A percentile compares a stretch with the other conserved stretches of the same genome.
Conservation (phyloP, 2,329 filamentous ascomycete species). For the Exophiala bonariae region DNA sequence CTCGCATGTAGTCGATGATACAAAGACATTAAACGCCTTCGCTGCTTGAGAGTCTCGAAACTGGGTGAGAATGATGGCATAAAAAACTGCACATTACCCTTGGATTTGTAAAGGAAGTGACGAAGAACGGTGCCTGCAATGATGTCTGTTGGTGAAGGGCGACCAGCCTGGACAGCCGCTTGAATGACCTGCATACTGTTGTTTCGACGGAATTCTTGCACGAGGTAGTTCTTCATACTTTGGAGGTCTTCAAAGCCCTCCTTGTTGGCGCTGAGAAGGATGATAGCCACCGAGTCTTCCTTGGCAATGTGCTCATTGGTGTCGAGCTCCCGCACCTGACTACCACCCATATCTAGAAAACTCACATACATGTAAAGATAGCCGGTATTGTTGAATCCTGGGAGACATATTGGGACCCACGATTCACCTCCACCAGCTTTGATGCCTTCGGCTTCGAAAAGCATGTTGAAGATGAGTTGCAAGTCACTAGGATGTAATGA, state of each 20-base stretch:
- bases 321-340: slow-evolving; percentile 43
- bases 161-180: slow-evolving; percentile 67
- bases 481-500: slow-evolving; percentile 93
- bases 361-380: slow-evolving; percentile 99
- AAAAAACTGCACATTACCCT: slow-evolving; percentile 90
- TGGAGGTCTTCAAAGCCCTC: slow-evolving; percentile 91
- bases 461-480: slow-evolving; percentile 98
- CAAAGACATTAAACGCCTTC: slow-evolving; percentile 67
- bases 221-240: slow-evolving; percentile 63
- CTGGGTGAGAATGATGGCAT: slow-evolving; percentile 79
- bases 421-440: slow-evolving; percentile 93
- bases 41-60: slow-evolving; percentile 46
- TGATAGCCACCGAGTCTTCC: slow-evolving; percentile 79
- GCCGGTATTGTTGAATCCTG: slow-evolving; percentile 93
- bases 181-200: slow-evolving; percentile 74
- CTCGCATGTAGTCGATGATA: slow-evolving; percentile 83
- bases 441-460: slow-evolving; percentile 91
- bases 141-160: slow-evolving; percentile 71
- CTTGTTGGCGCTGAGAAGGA: slow-evolving; percentile 88
- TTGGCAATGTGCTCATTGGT: slow-evolving; percentile 40
- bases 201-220: slow-evolving; percentile 72
- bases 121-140: slow-evolving; percentile 76
- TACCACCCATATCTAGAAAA: slow-evolving; percentile 70
- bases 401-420: slow-evolving; percentile 94
- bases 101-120: slow-evolving; percentile 95